These are phyloP conservation scores for Botryotinia calthae DNA, from an alignment of 2,329 filamentous ascomycete species.

Conservation along the genomic window DNA sequence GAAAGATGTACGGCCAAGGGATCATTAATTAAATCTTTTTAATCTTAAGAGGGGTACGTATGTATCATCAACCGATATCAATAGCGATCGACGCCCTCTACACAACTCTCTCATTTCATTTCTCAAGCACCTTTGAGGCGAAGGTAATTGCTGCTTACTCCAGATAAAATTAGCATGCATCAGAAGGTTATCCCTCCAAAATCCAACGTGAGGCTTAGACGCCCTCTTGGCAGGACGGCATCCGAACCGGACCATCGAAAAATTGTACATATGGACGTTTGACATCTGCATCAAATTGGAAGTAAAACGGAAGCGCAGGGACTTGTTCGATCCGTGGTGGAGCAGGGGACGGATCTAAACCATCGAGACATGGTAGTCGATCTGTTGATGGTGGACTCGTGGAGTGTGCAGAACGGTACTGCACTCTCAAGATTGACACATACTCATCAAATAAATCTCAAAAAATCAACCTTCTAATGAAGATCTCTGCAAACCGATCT, in stretches of 20 bases:
- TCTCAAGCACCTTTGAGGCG: background rate
- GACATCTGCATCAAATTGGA: slow-evolving; percentile 12
- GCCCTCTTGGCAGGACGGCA: background rate
- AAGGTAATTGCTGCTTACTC: background rate
- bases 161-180: background rate
- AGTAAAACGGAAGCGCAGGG: slow-evolving; percentile 3
- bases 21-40: background rate
- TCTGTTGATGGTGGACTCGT: background rate
- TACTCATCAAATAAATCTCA: background rate
- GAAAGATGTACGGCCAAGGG: background rate
- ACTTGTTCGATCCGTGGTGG: background rate
- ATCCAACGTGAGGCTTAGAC: background rate
- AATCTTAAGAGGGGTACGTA: slow-evolving; percentile 4
- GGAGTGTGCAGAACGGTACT: background rate
- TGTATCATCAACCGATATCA: background rate
- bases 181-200: background rate
- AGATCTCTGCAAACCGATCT: background rate
- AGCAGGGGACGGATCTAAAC: background rate
- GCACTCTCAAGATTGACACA: background rate
- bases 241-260: slow-evolving; percentile 2
- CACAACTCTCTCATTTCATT: background rate
- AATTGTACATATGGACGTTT: background rate
- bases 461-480: background rate
- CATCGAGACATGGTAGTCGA: background rate
- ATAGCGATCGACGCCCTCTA: background rate